A percentile compares a stretch with the other conserved stretches of the same genome.
These are phyloP conservation scores for Celoporthe dispersa DNA, from an alignment of 2,329 filamentous ascomycete species.

Conservation along the genomic window DNA sequence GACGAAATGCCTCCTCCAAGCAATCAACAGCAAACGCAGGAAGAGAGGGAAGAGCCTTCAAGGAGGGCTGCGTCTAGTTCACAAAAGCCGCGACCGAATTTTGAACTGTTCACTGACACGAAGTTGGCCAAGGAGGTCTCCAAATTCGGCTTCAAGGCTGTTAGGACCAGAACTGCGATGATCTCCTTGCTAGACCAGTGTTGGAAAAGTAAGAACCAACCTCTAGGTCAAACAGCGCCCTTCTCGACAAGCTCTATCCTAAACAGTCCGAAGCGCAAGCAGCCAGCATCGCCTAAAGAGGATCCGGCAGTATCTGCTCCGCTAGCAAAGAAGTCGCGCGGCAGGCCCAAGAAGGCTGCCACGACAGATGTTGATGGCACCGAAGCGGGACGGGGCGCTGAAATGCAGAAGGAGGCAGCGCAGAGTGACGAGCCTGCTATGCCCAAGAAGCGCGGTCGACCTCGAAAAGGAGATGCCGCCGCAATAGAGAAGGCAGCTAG, in stretches of 20 bases:
- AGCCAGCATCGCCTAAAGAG: constrained; percentile 26
- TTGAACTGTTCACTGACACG: constrained; percentile 62
- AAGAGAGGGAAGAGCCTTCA: constrained; percentile 29
- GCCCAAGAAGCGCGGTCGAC: constrained; percentile 47
- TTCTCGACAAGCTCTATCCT: constrained; percentile 32
- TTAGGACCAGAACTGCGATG: constrained; percentile 71
- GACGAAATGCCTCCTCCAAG: constrained; percentile 38
- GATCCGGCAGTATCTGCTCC: background rate
- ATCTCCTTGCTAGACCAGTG: constrained; percentile 71
- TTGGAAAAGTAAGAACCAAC: constrained; percentile 63
- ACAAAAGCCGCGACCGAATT: constrained; percentile 54
- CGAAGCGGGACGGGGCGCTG: too few species aligned
- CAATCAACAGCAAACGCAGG: constrained; percentile 38
- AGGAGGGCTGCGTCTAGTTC: constrained; percentile 11
- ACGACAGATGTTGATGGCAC: constrained; percentile 2
- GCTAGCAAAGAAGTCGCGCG: constrained; percentile 35
- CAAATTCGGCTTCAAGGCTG: constrained; percentile 72
- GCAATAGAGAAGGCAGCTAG: constrained; percentile 19
- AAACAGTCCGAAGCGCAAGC: constrained; percentile 22
- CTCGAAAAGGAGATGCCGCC: constrained; percentile 42
- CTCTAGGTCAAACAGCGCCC: constrained; percentile 17
- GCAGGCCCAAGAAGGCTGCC: constrained; percentile 41
- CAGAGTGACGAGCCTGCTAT: constrained; percentile 34
- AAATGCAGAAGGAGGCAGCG: constrained; percentile 31
- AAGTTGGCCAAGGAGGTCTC: constrained; percentile 66